Evolutionary conservation across 352 stramenopile genomes (phyloP).

Genomic region (Pythium dissotocum): DNA sequence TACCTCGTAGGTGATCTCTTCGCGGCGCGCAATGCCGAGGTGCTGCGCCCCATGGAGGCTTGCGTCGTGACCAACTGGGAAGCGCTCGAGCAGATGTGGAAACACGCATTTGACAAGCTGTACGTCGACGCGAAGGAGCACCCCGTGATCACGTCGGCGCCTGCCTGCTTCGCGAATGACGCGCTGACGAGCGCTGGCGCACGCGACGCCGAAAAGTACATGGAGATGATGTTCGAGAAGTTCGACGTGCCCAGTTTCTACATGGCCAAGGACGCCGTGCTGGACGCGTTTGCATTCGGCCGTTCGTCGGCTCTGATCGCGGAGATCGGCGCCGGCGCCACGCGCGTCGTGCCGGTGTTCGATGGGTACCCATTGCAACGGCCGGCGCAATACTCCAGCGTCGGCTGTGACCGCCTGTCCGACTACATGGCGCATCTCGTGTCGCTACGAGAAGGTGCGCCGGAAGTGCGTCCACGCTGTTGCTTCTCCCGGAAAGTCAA

Average conservation of each 20-base stretch:
- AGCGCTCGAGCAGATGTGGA: slow-evolving; percentile 84
- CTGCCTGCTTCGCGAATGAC: slow-evolving; percentile 78
- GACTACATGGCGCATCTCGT: slow-evolving; percentile 78
- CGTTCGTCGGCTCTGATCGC: slow-evolving; percentile 85
- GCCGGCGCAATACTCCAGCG: slow-evolving; percentile 69
- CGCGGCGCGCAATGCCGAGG: slow-evolving; percentile 53
- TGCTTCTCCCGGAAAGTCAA: slow-evolving; percentile 66
- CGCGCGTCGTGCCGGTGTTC: slow-evolving; percentile 88
- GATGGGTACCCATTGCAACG: slow-evolving; percentile 89
- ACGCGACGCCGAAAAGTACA: slow-evolving; percentile 75
- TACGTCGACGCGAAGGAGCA: slow-evolving; percentile 68
- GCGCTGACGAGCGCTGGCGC: slow-evolving; percentile 53
- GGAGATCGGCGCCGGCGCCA: slow-evolving; percentile 86
- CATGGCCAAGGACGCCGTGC: slow-evolving; percentile 87
- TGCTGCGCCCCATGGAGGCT: slow-evolving; percentile 55
- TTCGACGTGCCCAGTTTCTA: slow-evolving; percentile 90
- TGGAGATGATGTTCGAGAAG: slow-evolving; percentile 93
- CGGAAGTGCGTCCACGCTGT: slow-evolving; percentile 58
- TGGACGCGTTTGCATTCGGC: slow-evolving; percentile 91
- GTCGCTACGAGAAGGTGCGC: slow-evolving; percentile 32
- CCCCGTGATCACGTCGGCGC: slow-evolving; percentile 73
- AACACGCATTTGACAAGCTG: slow-evolving; percentile 69
- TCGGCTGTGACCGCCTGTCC: slow-evolving; percentile 73
- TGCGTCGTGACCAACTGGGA: slow-evolving; percentile 82
- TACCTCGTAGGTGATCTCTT: slow-evolving; percentile 58